Evolutionary conservation across 495 filamentous ascomycete species (phyloP), one percentile per base, ranked within the genome.

Genomic region (Extremus antarcticus): DNA sequence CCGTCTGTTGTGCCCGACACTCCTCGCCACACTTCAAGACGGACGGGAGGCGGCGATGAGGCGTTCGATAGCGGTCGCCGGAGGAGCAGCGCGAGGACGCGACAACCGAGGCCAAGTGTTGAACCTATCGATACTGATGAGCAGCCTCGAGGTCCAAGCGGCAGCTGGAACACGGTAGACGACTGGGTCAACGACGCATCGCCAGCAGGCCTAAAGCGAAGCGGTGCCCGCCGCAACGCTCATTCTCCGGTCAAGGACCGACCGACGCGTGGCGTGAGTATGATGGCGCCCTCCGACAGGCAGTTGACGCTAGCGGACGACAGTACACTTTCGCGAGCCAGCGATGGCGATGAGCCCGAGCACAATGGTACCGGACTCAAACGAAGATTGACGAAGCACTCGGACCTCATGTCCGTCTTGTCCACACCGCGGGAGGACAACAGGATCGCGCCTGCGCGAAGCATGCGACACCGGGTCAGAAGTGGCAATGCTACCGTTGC

Each of bases 381-480:
- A 62, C 80, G 88, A 60, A 78, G 86, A 54, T 78, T 92, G 16
- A 92, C 94, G 1, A 95, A 88, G 41, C 89, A 96, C 70, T 88
- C 88, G 13, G 94, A 97, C 68, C 74, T 97, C 16, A 86, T 97
- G 39, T 96, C 92, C 8, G 87, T 95, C 22, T 74, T 97, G 7
- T 97, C 94, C 0, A 70, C 85, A 43, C 80, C 88, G 1, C 78
- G 76, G 48, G 64, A 63, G 9, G 60, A 49, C 47, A 66, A 59
- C 57, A 68, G 61, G 29, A 65, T 72, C 29, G 56, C 62, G 41
- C 69, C 71, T 7, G 80, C 82, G 50, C 74, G 78, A 56, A 82
- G 88, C 62, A 78, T 91, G 38, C 80, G 87, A 57, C 81, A 77
- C 61, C 79, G 82, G 48, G 86, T 78, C 59, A 81, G 78, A 16